These are phyloP conservation scores for Fraxinus floribunda DNA, from an alignment of 305 asterid genomes.

Conservation along the genomic window DNA sequence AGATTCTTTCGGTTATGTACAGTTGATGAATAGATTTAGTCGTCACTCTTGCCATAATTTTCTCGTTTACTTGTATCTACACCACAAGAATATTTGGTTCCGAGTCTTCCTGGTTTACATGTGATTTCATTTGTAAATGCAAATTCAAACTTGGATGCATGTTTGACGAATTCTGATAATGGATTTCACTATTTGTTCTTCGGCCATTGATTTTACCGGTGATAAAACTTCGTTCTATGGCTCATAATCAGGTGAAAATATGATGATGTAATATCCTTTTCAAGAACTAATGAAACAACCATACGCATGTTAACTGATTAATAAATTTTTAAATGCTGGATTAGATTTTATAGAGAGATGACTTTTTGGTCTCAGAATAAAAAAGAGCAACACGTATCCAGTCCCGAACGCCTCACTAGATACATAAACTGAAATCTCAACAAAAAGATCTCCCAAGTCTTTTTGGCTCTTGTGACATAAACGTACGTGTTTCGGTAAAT, in stretches of 20 bases:
- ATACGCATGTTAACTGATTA: not conserved
- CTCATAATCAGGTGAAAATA: not conserved
- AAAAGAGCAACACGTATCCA: not conserved
- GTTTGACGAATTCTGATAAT: not conserved
- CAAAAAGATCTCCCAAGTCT: not conserved
- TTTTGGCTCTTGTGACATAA: not conserved
- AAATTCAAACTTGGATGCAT: not conserved
- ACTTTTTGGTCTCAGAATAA: not conserved
- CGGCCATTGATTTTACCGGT: not conserved
- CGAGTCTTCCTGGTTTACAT: constrained; percentile 1
- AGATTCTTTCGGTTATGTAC: constrained; percentile 38
- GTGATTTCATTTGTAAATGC: not conserved
- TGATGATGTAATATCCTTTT: not conserved
- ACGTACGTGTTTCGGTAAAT: not conserved
- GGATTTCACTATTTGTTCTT: not conserved
- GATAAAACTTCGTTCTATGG: not conserved
- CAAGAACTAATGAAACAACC: not conserved
- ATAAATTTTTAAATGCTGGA: not conserved
- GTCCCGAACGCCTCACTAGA: not conserved
- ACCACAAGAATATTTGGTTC: not conserved
- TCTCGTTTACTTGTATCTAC: not conserved
- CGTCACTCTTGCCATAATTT: constrained; percentile 20
- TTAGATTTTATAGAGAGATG: not conserved
- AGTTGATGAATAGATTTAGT: constrained; percentile 31
- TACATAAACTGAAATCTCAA: not conserved